These are phyloP conservation scores for Dictyophora rubrovolvata DNA, from an alignment of 768 basidiomycete species.

Conservation along the genomic window DNA sequence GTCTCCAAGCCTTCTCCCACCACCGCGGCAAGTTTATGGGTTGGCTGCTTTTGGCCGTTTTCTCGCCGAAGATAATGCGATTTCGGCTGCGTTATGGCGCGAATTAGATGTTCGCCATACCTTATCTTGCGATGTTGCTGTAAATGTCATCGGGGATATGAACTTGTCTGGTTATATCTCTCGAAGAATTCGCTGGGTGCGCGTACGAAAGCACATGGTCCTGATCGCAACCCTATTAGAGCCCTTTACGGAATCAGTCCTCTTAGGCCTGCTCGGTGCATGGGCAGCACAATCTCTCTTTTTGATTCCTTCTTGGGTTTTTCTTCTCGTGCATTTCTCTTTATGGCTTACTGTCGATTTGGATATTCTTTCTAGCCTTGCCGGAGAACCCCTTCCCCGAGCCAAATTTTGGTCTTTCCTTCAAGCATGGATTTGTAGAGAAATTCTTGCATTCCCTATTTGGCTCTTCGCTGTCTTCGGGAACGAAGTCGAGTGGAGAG, in stretches of 20 bases:
- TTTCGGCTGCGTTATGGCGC: constrained; percentile 86
- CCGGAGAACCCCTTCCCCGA: constrained; percentile 48
- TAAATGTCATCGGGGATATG: constrained; percentile 86
- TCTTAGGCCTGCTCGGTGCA: constrained; percentile 57
- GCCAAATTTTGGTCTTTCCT: constrained; percentile 50
- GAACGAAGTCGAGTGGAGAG: constrained; percentile 80
- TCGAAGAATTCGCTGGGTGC: constrained; percentile 91
- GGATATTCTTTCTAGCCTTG: constrained; percentile 69
- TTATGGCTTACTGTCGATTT: constrained; percentile 74
- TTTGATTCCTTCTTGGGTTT: constrained; percentile 42
- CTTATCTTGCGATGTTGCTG: constrained; percentile 81
- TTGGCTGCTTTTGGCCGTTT: constrained; percentile 77
- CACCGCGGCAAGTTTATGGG: constrained; percentile 30
- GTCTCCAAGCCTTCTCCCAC: constrained; percentile 11
- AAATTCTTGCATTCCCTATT: constrained; percentile 79
- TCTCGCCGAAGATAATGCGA: constrained; percentile 98
- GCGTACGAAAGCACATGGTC: constrained; percentile 93
- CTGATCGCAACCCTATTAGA: constrained; percentile 77
- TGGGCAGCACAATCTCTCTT: constrained; percentile 42
- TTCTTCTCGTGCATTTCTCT: constrained; percentile 48
- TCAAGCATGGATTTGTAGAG: constrained; percentile 68
- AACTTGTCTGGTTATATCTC: constrained; percentile 73
- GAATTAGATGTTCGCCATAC: constrained; percentile 82
- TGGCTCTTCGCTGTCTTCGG: constrained; percentile 78
- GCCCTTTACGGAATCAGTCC: constrained; percentile 83